These are phyloP conservation scores for Pseudogymnoascus sp. DNA, from an alignment of 2,329 filamentous ascomycete species.

Conservation along the genomic window DNA sequence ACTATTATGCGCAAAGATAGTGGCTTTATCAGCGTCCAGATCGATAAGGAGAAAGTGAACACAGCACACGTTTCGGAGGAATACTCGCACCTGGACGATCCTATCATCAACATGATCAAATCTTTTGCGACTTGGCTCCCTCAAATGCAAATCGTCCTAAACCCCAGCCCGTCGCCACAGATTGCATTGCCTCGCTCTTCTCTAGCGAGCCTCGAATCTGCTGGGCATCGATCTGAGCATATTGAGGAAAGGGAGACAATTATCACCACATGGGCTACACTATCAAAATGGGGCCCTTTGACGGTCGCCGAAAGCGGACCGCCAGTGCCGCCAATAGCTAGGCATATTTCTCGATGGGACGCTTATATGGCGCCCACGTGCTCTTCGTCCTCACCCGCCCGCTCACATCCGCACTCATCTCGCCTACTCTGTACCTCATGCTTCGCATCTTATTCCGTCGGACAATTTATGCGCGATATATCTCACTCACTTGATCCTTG, in stretches of 20 bases:
- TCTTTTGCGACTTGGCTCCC: conserved; percentile 38
- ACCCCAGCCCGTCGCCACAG: conserved; percentile 41
- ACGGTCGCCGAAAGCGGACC: neutral
- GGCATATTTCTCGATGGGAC: conserved; percentile 1
- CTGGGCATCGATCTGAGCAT: neutral
- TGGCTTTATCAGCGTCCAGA: conserved; percentile 28
- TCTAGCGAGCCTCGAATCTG: neutral
- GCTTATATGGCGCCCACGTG: conserved; percentile 1
- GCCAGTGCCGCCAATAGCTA: neutral
- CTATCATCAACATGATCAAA: conserved; percentile 31
- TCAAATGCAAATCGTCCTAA: conserved; percentile 45
- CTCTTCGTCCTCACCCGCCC: neutral
- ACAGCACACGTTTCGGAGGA: conserved; percentile 15
- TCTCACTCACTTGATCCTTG: conserved; percentile 38
- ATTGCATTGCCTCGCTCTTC: conserved; percentile 30
- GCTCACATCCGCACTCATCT: neutral
- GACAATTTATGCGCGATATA: conserved; percentile 17
- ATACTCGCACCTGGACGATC: conserved; percentile 24
- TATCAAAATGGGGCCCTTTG: neutral
- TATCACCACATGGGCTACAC: conserved; percentile 1
- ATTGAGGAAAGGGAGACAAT: conserved; percentile 1
- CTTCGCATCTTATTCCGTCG: conserved; percentile 26
- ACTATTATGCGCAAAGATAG: conserved; percentile 13
- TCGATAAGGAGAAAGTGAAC: conserved; percentile 25
- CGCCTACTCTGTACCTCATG: neutral